Conservation (phyloP, 2,329 filamentous ascomycete species). For the Diaporthe aspalathi region DNA sequence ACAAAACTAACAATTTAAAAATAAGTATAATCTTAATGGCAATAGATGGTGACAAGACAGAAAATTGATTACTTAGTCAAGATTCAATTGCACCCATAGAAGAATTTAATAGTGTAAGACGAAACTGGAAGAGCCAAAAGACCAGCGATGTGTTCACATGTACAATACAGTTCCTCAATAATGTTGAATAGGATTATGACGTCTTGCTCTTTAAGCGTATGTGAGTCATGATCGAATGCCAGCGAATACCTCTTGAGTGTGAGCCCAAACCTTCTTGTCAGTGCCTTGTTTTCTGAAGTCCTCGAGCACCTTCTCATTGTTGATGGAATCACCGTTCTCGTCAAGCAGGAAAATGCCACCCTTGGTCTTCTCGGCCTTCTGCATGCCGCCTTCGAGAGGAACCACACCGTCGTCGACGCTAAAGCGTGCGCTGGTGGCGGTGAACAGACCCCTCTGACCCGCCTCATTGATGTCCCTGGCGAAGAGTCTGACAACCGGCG, state of each 20-base stretch:
- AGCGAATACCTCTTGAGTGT: constrained; percentile 15
- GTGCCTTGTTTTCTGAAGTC: constrained; percentile 10
- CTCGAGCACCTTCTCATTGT: constrained; percentile 25
- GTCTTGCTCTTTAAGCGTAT: not conserved
- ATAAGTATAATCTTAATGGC: no score
- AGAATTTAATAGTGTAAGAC: no score
- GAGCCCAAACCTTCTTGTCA: constrained; percentile 16
- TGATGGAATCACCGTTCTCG: constrained; percentile 17
- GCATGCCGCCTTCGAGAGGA: not conserved
- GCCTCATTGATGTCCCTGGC: constrained; percentile 15
- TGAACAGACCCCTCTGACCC: constrained; percentile 15
- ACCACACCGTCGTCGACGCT: constrained; percentile 16
- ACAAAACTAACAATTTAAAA: no score
- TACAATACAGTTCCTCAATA: not conserved
- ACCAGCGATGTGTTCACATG: no score
- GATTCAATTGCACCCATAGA: no score
- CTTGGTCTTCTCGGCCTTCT: not conserved
- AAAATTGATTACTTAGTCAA: no score
- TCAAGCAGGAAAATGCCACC: constrained; percentile 24
- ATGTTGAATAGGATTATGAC: not conserved
- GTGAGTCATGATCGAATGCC: not conserved
- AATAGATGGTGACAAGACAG: no score
- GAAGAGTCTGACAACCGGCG: constrained; percentile 6
- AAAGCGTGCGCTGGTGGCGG: constrained; percentile 21
- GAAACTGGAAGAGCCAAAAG: no score